These are phyloP conservation scores for Pisolithus marmoratus DNA, from an alignment of 768 basidiomycete species.

Conservation along the genomic window DNA sequence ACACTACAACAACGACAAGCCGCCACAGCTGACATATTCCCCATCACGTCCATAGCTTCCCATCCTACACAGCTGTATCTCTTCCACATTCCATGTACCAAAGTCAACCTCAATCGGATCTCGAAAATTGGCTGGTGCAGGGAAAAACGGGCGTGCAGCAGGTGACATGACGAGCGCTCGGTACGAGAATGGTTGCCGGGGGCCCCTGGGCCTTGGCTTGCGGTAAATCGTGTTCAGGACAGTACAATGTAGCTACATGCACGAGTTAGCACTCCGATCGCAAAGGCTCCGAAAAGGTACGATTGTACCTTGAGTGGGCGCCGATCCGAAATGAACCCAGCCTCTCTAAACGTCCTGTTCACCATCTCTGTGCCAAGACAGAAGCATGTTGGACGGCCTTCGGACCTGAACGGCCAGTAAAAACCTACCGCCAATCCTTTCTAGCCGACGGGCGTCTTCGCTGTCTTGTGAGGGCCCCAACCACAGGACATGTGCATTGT, in stretches of 20 bases:
- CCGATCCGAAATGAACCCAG: slow-evolving; percentile 40
- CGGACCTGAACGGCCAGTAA: no score
- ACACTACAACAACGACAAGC: slow-evolving; percentile 6
- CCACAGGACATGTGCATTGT: slow-evolving; percentile 53
- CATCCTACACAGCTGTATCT: slow-evolving; percentile 67
- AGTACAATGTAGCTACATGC: slow-evolving; percentile 42
- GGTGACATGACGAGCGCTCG: slow-evolving; percentile 28
- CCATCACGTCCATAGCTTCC: slow-evolving; percentile 59
- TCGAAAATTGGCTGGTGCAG: slow-evolving; percentile 4
- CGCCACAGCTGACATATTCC: slow-evolving; percentile 49
- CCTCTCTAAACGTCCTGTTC: slow-evolving; percentile 32
- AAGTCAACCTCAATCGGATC: slow-evolving; percentile 37
- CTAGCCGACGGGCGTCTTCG: slow-evolving; percentile 27
- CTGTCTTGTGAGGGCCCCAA: slow-evolving; percentile 39
- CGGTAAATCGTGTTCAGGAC: slow-evolving; percentile 45
- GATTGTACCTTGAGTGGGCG: slow-evolving; percentile 46
- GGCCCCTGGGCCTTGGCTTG: slow-evolving; percentile 23
- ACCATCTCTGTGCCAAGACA: slow-evolving; percentile 33
- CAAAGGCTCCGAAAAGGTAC: not conserved
- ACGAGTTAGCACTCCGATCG: not conserved
- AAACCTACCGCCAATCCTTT: slow-evolving; percentile 30
- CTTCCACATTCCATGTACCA: slow-evolving; percentile 48
- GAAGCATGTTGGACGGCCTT: no score
- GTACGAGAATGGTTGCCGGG: slow-evolving; percentile 40
- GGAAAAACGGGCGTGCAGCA: slow-evolving; percentile 7